phyloP scores from a whole-genome alignment of 495 filamentous ascomycete species.

The Neurospora sp. region DNA sequence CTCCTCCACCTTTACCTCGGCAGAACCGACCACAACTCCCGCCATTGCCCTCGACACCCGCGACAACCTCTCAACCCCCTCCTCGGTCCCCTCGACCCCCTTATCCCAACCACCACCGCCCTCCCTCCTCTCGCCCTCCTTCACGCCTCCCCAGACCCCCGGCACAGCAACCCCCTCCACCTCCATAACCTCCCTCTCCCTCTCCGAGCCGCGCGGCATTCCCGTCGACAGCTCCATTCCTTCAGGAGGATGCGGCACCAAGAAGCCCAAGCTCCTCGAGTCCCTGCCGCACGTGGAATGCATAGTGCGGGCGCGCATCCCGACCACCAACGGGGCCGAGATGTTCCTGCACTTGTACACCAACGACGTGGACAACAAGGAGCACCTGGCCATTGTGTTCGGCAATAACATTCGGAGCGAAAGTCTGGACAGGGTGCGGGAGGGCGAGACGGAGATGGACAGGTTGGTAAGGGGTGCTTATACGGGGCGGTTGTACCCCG shows the following conservation, averaged over 20 bases:
- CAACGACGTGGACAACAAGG: slow-evolving; percentile 87
- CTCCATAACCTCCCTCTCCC: neutral
- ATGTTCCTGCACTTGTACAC: slow-evolving; percentile 96
- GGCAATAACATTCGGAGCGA: slow-evolving; percentile 71
- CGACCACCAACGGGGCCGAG: slow-evolving; percentile 79
- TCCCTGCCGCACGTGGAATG: slow-evolving; percentile 67
- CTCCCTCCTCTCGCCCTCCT: slow-evolving; percentile 60
- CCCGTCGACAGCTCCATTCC: slow-evolving; percentile 45
- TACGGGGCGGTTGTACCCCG: slow-evolving; percentile 76
- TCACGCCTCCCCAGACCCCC: slow-evolving; percentile 73
- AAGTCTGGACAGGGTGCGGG: slow-evolving; percentile 66
- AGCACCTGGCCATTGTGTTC: slow-evolving; percentile 97
- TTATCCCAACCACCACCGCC: slow-evolving; percentile 25
- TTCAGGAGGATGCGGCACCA: slow-evolving; percentile 39
- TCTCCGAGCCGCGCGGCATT: slow-evolving; percentile 35
- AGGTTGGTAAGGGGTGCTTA: slow-evolving; percentile 94
- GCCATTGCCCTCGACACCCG: neutral
- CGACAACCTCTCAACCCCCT: slow-evolving; percentile 10
- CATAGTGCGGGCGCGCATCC: slow-evolving; percentile 75
- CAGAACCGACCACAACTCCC: neutral
- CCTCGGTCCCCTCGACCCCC: slow-evolving; percentile 3
- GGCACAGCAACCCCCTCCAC: slow-evolving; percentile 45
- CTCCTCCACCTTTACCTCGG: neutral
- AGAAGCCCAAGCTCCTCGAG: slow-evolving; percentile 57
- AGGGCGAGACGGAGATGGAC: slow-evolving; percentile 92